These are phyloP conservation scores for Papiliotrema laurentii DNA, from an alignment of 1,284 basidiomycete species.

Conservation along the genomic window DNA sequence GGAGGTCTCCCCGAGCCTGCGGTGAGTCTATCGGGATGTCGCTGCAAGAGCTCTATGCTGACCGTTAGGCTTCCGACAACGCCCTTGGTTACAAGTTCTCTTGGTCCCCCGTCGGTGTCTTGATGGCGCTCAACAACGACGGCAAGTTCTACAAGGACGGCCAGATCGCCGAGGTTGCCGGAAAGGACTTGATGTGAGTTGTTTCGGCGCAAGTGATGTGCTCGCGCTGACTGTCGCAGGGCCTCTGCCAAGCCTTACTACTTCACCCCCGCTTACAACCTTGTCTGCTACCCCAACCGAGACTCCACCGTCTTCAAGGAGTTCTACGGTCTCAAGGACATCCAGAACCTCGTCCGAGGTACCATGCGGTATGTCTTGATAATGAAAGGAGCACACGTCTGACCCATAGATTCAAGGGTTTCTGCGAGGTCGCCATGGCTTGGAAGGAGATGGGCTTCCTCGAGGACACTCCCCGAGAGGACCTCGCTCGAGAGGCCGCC, in stretches of 20 bases:
- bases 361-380: no score
- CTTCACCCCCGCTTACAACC: slow-evolving; percentile 91
- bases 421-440: slow-evolving; percentile 92
- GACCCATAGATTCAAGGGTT: slow-evolving; percentile 84
- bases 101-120: slow-evolving; percentile 94
- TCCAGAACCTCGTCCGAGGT: slow-evolving; percentile 85
- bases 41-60: slow-evolving; percentile 10
- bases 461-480: slow-evolving; percentile 69
- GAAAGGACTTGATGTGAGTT: slow-evolving; percentile 67
- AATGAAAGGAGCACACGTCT: no score
- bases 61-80: slow-evolving; percentile 64
- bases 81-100: slow-evolving; percentile 99
- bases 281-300: slow-evolving; percentile 96
- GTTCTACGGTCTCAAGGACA: slow-evolving; percentile 88
- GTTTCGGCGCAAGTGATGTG: background rate
- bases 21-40: slow-evolving; percentile 8
- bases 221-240: slow-evolving; percentile 15
- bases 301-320: slow-evolving; percentile 84
- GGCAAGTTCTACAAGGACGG: slow-evolving; percentile 75
- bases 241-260: slow-evolving; percentile 83
- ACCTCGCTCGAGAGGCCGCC: slow-evolving; percentile 60
- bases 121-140: slow-evolving; percentile 89
- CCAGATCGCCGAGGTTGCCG: slow-evolving; percentile 60
- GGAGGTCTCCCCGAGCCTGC: slow-evolving; percentile 89
- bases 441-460: slow-evolving; percentile 88